Percentiles rank a stretch among this genome's conserved stretches.
Conservation (phyloP, 2,329 filamentous ascomycete species). For the Colletotrichum sp. region DNA sequence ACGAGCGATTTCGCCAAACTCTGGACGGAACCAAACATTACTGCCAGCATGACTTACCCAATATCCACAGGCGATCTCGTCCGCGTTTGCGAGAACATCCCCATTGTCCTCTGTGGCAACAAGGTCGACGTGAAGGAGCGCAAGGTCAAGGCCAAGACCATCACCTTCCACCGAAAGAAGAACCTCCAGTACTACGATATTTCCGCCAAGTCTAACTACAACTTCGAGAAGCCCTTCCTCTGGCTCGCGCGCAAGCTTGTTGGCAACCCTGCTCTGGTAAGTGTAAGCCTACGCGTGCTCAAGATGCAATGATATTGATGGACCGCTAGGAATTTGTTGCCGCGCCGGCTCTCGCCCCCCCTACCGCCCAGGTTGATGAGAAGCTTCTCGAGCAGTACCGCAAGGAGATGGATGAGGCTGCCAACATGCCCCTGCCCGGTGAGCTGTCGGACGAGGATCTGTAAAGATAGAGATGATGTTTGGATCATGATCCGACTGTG, state of each 20-base stretch:
- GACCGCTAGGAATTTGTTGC: constrained; percentile 86
- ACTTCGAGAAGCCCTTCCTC: constrained; percentile 99
- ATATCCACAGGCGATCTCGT: constrained; percentile 83
- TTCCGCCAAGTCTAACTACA: constrained; percentile 99
- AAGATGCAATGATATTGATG: constrained; percentile 21
- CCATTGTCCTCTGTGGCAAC: constrained; percentile 97
- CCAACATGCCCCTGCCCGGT: constrained; percentile 85
- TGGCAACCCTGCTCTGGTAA: constrained; percentile 84
- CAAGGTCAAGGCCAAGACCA: constrained; percentile 99
- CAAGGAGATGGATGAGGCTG: constrained; percentile 86
- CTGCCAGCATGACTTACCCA: not conserved
- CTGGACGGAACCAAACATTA: not conserved
- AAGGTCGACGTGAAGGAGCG: constrained; percentile 99
- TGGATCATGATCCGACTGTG: constrained; percentile 4
- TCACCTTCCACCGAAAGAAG: constrained; percentile 99
- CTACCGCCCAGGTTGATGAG: constrained; percentile 88
- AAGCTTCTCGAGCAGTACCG: constrained; percentile 81
- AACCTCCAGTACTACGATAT: constrained; percentile 99
- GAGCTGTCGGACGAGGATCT: constrained; percentile 83
- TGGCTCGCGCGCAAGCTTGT: constrained; percentile 99
- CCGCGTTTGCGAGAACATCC: constrained; percentile 99
- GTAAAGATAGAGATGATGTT: constrained; percentile 40
- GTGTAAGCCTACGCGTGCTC: constrained; percentile 39
- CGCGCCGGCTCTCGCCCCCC: constrained; percentile 90
- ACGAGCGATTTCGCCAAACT: not conserved